These are phyloP conservation scores for Aspergillus candidus DNA, from an alignment of 2,329 filamentous ascomycete species.

Conservation along the genomic window DNA sequence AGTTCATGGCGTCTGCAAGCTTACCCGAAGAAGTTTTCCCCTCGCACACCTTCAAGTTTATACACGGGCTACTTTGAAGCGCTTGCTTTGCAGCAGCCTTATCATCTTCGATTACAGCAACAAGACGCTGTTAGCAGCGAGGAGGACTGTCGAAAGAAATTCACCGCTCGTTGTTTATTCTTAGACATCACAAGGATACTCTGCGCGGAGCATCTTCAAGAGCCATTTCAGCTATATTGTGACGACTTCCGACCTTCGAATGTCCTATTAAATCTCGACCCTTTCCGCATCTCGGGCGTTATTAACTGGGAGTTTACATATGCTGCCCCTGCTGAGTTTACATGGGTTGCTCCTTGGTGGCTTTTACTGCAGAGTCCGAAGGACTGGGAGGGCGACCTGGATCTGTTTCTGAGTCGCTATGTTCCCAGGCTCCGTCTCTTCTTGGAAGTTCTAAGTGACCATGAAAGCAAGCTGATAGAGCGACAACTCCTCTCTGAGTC, in stretches of 20 bases:
- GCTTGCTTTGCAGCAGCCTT: conserved; percentile 10
- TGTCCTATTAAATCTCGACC: conserved; percentile 16
- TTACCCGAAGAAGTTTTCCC: conserved; percentile 8
- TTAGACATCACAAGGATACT: conserved; percentile 3
- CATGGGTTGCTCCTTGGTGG: conserved; percentile 17
- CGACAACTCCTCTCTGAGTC: conserved; percentile 8
- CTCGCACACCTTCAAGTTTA: conserved; percentile 5
- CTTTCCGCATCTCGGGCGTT: conserved; percentile 19
- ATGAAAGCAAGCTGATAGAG: conserved; percentile 13
- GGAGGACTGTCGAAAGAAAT: conserved; percentile 11
- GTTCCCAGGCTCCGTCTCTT: conserved; percentile 19
- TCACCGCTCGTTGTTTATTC: conserved; percentile 13
- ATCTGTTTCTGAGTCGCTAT: conserved; percentile 20
- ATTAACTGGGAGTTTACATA: conserved; percentile 28
- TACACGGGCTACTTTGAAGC: conserved; percentile 11
- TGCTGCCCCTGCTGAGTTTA: conserved; percentile 15
- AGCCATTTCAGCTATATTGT: conserved; percentile 17
- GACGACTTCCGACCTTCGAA: conserved; percentile 24
- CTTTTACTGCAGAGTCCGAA: conserved; percentile 15
- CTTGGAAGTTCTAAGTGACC: conserved; percentile 16
- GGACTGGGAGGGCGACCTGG: conserved; percentile 15
- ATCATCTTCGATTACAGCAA: conserved; percentile 12
- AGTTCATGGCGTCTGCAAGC: conserved; percentile 6
- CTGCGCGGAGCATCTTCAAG: not conserved
- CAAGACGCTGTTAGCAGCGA: conserved; percentile 11